Evolutionary conservation across 306 rosid species (phyloP).

Genomic region (Vigna hirtella): DNA sequence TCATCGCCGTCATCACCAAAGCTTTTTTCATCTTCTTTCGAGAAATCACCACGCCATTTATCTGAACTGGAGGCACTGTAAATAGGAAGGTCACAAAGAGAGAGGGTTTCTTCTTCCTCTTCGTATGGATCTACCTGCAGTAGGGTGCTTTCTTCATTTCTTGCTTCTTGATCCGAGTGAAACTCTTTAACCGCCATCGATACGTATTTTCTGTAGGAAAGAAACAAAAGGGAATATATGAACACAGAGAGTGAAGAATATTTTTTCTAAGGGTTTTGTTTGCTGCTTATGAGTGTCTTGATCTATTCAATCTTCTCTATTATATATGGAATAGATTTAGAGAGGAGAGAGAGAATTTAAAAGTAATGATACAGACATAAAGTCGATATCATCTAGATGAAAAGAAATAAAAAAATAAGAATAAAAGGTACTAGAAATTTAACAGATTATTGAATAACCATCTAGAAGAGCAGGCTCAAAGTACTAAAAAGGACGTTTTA

Average conservation of each 20-base stretch:
- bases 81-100: constrained; percentile 78
- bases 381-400: constrained; percentile 68
- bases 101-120: constrained; percentile 75
- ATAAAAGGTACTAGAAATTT: not conserved
- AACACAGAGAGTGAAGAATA: constrained; percentile 24
- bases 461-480: constrained; percentile 71
- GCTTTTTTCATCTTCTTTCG: constrained; percentile 48
- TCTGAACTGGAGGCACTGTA: constrained; percentile 48
- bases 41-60: constrained; percentile 53
- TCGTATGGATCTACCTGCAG: constrained; percentile 52
- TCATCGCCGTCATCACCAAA: constrained; percentile 35
- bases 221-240: constrained; percentile 7
- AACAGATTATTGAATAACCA: not conserved
- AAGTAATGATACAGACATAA: constrained; percentile 7
- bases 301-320: constrained; percentile 31
- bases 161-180: constrained; percentile 11
- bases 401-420: constrained; percentile 14
- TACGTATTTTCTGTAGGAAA: not conserved
- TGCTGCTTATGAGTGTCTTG: constrained; percentile 19
- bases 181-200: constrained; percentile 52
- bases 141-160: constrained; percentile 43
- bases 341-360: not conserved
- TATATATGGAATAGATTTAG: constrained; percentile 34
- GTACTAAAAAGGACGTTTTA: constrained; percentile 1
- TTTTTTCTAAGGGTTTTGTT: not conserved